phyloP scores from a whole-genome alignment of 495 filamentous ascomycete genomes.

The Hypomontagnella monticulosa region DNA sequence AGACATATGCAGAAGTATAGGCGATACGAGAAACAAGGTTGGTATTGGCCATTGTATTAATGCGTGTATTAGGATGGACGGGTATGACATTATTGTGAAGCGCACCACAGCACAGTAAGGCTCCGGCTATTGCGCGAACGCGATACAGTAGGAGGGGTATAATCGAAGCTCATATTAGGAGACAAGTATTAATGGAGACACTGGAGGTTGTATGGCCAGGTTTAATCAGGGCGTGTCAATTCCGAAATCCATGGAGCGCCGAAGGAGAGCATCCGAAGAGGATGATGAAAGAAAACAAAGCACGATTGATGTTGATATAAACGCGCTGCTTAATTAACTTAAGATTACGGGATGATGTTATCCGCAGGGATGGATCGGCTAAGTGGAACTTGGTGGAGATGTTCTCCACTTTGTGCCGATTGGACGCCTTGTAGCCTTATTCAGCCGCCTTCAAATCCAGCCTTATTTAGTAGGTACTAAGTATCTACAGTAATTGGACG shows the following conservation, averaged over 20 bases:
- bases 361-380: slow-evolving; percentile 1
- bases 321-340: slow-evolving; percentile 1
- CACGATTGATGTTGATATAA: slow-evolving; percentile 27
- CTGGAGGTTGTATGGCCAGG: background rate
- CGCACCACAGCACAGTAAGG: slow-evolving; percentile 23
- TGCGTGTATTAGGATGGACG: slow-evolving; percentile 9
- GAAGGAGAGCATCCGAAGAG: slow-evolving; percentile 1
- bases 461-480: background rate
- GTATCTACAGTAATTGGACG: too few relatives aligned
- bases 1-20: slow-evolving; percentile 81
- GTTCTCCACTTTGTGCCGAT: slow-evolving; percentile 17
- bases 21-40: slow-evolving; percentile 73
- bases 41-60: slow-evolving; percentile 45
- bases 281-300: slow-evolving; percentile 12
- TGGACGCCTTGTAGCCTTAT: slow-evolving; percentile 20
- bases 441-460: slow-evolving; percentile 12
- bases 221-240: slow-evolving; percentile 14
- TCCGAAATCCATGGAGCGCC: slow-evolving; percentile 18
- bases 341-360: slow-evolving; percentile 23
- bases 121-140: slow-evolving; percentile 32
- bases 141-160: slow-evolving; percentile 15
- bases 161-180: slow-evolving; percentile 38
- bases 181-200: slow-evolving; percentile 13
- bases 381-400: background rate
- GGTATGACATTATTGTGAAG: slow-evolving; percentile 22